Conservation (phyloP, 352 stramenopile species). For the Globisporangium splendens region DNA sequence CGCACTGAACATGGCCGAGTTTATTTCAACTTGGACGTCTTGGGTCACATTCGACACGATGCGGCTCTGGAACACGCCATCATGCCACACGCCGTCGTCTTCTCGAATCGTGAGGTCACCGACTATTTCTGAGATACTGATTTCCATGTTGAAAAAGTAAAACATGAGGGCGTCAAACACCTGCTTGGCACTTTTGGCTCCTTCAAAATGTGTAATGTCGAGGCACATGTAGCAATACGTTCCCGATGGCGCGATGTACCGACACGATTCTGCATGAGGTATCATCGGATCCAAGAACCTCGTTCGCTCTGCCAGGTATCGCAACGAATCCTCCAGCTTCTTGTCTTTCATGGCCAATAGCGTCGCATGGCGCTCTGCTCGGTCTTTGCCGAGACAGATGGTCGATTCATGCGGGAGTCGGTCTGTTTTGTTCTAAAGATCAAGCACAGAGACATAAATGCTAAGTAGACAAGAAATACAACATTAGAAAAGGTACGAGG, state of each 20-base stretch:
- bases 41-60: constrained; percentile 18
- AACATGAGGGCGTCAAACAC: constrained; percentile 53
- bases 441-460: no score
- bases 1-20: constrained; percentile 1
- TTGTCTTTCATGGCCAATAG: constrained; percentile 30
- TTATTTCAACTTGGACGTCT: constrained; percentile 5
- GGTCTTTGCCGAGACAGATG: constrained; percentile 26
- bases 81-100: constrained; percentile 38
- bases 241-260: constrained; percentile 34
- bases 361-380: constrained; percentile 18
- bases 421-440: not conserved
- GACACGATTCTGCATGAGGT: constrained; percentile 1
- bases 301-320: constrained; percentile 32
- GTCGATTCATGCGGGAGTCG: not conserved
- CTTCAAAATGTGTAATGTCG: constrained; percentile 43
- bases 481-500: no score
- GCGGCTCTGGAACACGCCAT: constrained; percentile 38
- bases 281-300: constrained; percentile 17
- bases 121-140: constrained; percentile 48
- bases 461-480: no score
- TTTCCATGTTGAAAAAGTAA: constrained; percentile 53
- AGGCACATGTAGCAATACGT: constrained; percentile 44
- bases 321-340: constrained; percentile 27
- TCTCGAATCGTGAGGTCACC: constrained; percentile 51
- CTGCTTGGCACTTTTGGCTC: constrained; percentile 26